phyloP scores from a whole-genome alignment of 2,329 filamentous ascomycete species.

The Pseudogymnoascus sp. region DNA sequence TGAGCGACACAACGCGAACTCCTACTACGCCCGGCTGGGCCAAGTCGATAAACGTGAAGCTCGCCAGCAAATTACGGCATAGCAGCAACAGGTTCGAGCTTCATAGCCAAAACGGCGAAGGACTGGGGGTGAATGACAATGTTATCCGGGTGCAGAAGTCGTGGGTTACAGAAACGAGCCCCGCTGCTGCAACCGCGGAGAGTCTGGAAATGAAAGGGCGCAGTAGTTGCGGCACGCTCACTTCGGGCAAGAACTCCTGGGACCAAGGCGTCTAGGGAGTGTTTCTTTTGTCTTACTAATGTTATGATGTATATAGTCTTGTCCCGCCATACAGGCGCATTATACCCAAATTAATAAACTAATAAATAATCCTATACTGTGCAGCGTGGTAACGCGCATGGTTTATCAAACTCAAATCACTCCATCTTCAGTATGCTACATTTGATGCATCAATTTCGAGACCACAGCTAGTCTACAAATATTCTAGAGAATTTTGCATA shows the following conservation, averaged over 20 bases:
- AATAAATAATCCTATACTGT: neutral
- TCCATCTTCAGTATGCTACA: neutral
- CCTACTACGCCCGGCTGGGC: neutral
- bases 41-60: neutral
- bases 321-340: neutral
- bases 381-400: neutral
- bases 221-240: neutral
- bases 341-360: neutral
- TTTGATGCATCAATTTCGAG: neutral
- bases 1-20: neutral
- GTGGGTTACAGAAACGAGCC: neutral
- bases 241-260: neutral
- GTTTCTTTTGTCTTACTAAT: neutral
- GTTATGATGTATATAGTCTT: neutral
- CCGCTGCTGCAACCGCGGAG: neutral
- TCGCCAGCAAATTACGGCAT: neutral
- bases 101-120: neutral
- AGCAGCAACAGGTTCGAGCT: neutral
- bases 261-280: neutral
- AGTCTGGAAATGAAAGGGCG: neutral
- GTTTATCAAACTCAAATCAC: neutral
- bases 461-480: neutral
- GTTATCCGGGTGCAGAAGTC: neutral
- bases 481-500: too few species aligned
- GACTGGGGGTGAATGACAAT: neutral